Conservation (phyloP, 345 rosid genomes). For the Eucalyptus albens region DNA sequence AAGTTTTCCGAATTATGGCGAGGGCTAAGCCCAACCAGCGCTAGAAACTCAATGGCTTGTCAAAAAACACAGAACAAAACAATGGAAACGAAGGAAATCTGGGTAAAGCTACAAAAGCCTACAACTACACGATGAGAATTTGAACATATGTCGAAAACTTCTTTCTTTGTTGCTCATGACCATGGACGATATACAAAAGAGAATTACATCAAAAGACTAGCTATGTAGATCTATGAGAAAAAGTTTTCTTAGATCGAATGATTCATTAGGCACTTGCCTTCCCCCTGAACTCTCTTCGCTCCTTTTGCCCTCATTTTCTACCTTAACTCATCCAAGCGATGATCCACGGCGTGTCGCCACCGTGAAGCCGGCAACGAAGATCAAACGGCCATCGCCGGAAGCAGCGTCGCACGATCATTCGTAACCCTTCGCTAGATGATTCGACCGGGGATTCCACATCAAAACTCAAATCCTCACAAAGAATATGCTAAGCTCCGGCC, state of each 20-base stretch:
- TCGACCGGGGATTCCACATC: neutral
- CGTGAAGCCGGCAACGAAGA: neutral
- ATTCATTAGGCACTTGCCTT: neutral
- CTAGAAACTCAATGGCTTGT: neutral
- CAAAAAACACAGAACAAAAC: neutral
- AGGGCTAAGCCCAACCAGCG: too few relatives aligned
- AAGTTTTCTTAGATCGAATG: neutral
- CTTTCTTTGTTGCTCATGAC: neutral
- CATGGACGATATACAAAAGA: neutral
- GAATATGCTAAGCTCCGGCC: constrained; percentile 81
- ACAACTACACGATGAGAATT: neutral
- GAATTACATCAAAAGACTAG: neutral
- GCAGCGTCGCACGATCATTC: neutral
- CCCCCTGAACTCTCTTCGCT: neutral
- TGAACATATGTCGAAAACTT: neutral
- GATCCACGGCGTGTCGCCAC: neutral
- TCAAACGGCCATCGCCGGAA: neutral
- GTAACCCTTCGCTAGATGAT: neutral
- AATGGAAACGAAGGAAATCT: neutral
- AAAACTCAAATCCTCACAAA: constrained; percentile 42
- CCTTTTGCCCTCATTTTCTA: neutral
- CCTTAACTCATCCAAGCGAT: neutral
- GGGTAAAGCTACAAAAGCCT: neutral
- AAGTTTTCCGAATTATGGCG: neutral
- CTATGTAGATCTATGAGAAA: neutral